Conservation (phyloP, 1,284 basidiomycete species). For the Papiliotrema laurentii region DNA sequence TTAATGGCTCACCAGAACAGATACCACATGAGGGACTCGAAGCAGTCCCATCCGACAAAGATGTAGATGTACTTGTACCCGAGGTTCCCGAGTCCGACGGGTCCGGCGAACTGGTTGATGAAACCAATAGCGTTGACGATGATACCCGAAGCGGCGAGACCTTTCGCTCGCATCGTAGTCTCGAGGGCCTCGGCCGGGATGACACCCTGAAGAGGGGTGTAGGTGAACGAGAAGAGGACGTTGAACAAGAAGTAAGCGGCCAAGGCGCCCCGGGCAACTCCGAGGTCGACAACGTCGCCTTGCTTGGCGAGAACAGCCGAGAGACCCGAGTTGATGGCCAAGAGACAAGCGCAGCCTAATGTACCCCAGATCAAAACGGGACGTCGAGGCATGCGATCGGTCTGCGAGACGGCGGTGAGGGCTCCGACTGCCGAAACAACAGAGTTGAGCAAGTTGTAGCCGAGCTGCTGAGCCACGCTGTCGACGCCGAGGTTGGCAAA, state of each 20-base stretch:
- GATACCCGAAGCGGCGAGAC: slow-evolving; percentile 51
- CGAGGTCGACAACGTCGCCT: slow-evolving; percentile 7
- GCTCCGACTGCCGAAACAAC: slow-evolving; percentile 56
- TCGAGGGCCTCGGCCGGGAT: slow-evolving; percentile 58
- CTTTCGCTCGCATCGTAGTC: slow-evolving; percentile 59
- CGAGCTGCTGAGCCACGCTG: slow-evolving; percentile 46
- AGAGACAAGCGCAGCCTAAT: slow-evolving; percentile 23
- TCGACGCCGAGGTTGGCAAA: slow-evolving; percentile 26
- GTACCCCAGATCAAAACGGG: slow-evolving; percentile 34
- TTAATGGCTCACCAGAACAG: slow-evolving; percentile 26
- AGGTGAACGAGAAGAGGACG: slow-evolving; percentile 31
- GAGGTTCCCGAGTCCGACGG: slow-evolving; percentile 53
- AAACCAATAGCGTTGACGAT: slow-evolving; percentile 54
- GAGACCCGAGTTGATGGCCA: slow-evolving; percentile 38
- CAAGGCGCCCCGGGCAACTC: slow-evolving; percentile 44
- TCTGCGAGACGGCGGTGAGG: slow-evolving; percentile 32
- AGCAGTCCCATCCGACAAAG: slow-evolving; percentile 42
- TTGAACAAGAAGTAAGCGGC: slow-evolving; percentile 48
- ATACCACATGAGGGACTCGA: slow-evolving; percentile 45
- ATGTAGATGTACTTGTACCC: slow-evolving; percentile 34
- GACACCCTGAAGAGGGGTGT: slow-evolving; percentile 52
- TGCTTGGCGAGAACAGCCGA: slow-evolving; percentile 26
- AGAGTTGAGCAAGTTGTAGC: slow-evolving; percentile 58
- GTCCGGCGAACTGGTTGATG: slow-evolving; percentile 50
- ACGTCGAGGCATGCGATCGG: slow-evolving; percentile 31